These are phyloP conservation scores for Kodamaea sp. DNA, from an alignment of 1,139 yeast species.

Conservation along the genomic window DNA sequence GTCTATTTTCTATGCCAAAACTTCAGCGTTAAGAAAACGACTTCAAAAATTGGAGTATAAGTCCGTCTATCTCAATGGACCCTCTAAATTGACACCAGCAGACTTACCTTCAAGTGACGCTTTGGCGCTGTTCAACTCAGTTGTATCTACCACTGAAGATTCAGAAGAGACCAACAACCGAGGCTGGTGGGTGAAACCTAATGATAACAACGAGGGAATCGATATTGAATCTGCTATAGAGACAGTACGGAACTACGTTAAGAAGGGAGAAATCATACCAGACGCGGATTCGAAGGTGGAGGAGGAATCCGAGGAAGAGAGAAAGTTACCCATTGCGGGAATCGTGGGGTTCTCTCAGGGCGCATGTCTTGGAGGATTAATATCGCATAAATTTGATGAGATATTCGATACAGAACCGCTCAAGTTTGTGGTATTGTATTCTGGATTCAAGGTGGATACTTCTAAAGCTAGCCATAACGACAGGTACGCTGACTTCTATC, in stretches of 20 bases:
- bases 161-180: slow-evolving; percentile 21
- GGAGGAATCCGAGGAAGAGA: slow-evolving; percentile 24
- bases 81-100: slow-evolving; percentile 59
- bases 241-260: slow-evolving; percentile 32
- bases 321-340: slow-evolving; percentile 39
- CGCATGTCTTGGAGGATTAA: slow-evolving; percentile 46
- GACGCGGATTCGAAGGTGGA: slow-evolving; percentile 28
- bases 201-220: slow-evolving; percentile 21
- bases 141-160: slow-evolving; percentile 17
- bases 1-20: slow-evolving; percentile 47
- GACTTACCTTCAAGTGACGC: slow-evolving; percentile 62
- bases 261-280: slow-evolving; percentile 29
- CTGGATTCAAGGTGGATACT: slow-evolving; percentile 72
- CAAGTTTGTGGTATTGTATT: slow-evolving; percentile 71
- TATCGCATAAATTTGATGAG: slow-evolving; percentile 33
- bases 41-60: slow-evolving; percentile 43
- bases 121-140: slow-evolving; percentile 45
- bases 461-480: slow-evolving; percentile 33
- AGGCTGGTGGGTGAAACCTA: slow-evolving; percentile 42
- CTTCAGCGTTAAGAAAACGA: slow-evolving; percentile 46
- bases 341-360: slow-evolving; percentile 50
- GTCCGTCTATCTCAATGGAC: slow-evolving; percentile 78
- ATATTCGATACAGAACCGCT: slow-evolving; percentile 38
- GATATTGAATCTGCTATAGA: slow-evolving; percentile 31
- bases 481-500: slow-evolving; percentile 31